Evolutionary conservation across 495 filamentous ascomycete genomes (phyloP), one percentile per base, ranked within the genome.

Genomic region (Tuber aestivum): DNA sequence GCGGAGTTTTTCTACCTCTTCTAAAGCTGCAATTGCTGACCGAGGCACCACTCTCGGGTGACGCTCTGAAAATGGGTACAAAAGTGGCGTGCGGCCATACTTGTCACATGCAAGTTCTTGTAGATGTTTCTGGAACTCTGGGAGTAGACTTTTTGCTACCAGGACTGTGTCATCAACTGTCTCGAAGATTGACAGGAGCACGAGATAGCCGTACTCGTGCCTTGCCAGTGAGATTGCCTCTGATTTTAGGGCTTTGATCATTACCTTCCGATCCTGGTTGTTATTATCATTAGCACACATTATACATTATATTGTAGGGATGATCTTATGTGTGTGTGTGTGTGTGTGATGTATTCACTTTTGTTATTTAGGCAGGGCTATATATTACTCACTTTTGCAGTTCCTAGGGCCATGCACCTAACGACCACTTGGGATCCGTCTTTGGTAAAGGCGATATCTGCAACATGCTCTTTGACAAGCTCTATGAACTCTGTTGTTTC

Each of bases 381-480:
- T 65, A 35, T 65, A 65, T 44, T 41, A 41, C 35, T 56, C 76
- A 79, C 80, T 71, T 97, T 98, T 76, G 96, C 94, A 74, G 85
- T 91, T 70, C 93, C 91, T 78, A 95, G 87, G 32, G 96, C 93
- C 42, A 99, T 85, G 38, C 91, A 88, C 41, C 95, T 86, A 81
- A 90, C 94, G 69, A 94, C 92, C 42, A 99, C 85, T 41, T 91
- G 88, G 41, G 94, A 89, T 20, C 96, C 96, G 4, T 93, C 92
- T 78, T 90, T 92, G 38, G 96, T 97, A 86, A 98, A 99, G 35
- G 94, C 94, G 84, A 99, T 87, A 82, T 97, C 97, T 86, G 96
- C 94, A 65, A 94, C 94, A 76, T 97, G 95, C 50, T 92, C 91
- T 86, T 95, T 97, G 78, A 98, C 86, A 71, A 96, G 85, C 82